Conservation (phyloP, 2,329 filamentous ascomycete species). For the Cryphonectria naterciae region DNA sequence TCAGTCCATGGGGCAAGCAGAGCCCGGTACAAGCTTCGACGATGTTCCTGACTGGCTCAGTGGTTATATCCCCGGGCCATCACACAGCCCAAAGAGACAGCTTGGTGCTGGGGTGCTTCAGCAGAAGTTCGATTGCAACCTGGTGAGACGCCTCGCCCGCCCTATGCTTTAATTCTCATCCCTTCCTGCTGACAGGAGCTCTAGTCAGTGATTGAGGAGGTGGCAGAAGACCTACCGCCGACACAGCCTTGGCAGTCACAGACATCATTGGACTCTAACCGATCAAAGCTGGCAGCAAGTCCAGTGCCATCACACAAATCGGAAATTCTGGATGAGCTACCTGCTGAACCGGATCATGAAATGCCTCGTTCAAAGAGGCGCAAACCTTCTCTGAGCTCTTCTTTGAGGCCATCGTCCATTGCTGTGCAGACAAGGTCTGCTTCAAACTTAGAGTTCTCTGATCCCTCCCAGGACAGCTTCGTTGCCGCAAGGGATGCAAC, state of each 20-base stretch:
- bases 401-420: too few relatives aligned
- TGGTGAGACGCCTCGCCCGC: neutral
- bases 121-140: neutral
- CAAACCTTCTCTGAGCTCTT: neutral
- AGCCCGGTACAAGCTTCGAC: neutral
- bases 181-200: neutral
- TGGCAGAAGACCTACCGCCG: conserved; percentile 16
- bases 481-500: neutral
- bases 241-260: conserved; percentile 20
- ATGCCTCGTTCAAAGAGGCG: neutral
- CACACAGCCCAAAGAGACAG: neutral
- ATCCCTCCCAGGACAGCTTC: neutral
- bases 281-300: neutral
- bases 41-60: neutral
- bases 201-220: conserved; percentile 18
- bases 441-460: neutral
- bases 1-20: neutral
- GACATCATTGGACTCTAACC: neutral
- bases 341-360: neutral
- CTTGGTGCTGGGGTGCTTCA: neutral
- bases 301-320: neutral
- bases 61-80: neutral
- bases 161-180: too few relatives aligned
- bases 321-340: neutral
- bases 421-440: neutral